A percentile compares a stretch with the other conserved stretches of the same genome.
Conservation (phyloP, 169 alveolate genomes). For the Plasmodium yoelii region DNA sequence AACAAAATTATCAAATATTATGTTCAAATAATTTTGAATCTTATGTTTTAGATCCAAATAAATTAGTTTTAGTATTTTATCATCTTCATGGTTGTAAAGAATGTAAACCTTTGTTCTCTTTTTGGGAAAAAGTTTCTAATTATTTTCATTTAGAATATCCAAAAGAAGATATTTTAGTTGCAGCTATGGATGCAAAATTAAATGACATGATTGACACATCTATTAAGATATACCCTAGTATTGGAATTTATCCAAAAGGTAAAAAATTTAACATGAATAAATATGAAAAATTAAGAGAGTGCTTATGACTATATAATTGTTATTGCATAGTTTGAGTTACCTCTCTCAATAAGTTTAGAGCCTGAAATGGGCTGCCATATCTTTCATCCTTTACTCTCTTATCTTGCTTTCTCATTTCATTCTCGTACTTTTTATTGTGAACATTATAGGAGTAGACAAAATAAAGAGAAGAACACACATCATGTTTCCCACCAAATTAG, state of each 20-base stretch:
- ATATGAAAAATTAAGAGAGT: not conserved
- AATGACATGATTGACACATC: constrained; percentile 69
- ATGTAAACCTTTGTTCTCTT: constrained; percentile 49
- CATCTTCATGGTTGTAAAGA: constrained; percentile 75
- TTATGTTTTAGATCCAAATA: constrained; percentile 51
- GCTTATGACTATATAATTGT: not conserved
- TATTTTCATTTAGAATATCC: constrained; percentile 51
- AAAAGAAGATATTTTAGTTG: constrained; percentile 50
- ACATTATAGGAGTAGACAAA: constrained; percentile 24
- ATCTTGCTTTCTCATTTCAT: not conserved
- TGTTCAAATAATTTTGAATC: constrained; percentile 64
- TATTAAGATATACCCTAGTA: constrained; percentile 35
- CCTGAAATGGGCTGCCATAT: not conserved
- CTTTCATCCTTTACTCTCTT: too few species aligned
- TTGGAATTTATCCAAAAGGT: constrained; percentile 68
- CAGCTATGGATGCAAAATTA: constrained; percentile 72
- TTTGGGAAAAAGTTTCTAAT: constrained; percentile 48
- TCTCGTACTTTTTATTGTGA: too few species aligned
- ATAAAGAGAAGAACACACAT: constrained; percentile 36
- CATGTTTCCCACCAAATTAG: constrained; percentile 55
- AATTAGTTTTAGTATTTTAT: constrained; percentile 44
- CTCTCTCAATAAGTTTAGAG: not conserved
- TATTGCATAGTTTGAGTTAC: too few species aligned
- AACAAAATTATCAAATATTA: constrained; percentile 36
- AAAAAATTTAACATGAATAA: too few species aligned